These are phyloP conservation scores for Penicillium olsonii DNA, from an alignment of 2,329 filamentous ascomycete genomes.

Conservation along the genomic window DNA sequence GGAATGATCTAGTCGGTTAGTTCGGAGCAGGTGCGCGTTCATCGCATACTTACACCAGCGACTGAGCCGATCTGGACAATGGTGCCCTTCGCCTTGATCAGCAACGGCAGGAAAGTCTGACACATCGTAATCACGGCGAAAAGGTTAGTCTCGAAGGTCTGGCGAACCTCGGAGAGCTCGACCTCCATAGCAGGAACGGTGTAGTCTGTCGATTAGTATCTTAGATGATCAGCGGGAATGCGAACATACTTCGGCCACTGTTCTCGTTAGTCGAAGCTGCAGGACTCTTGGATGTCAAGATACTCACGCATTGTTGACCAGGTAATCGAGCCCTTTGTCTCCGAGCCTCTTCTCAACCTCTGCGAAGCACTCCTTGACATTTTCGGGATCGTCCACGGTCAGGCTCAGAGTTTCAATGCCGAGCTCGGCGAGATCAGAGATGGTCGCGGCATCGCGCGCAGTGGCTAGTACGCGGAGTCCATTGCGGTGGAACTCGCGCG, in stretches of 20 bases:
- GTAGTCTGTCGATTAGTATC: slow-evolving; percentile 47
- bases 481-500: slow-evolving; percentile 56
- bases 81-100: slow-evolving; percentile 49
- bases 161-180: slow-evolving; percentile 49
- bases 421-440: slow-evolving; percentile 51
- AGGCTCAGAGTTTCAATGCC: slow-evolving; percentile 58
- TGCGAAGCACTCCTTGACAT: slow-evolving; percentile 49
- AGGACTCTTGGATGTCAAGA: background rate
- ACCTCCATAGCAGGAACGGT: slow-evolving; percentile 60
- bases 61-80: slow-evolving; percentile 50
- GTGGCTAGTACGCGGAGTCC: slow-evolving; percentile 61
- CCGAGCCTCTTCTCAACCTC: slow-evolving; percentile 50
- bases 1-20: slow-evolving; percentile 37
- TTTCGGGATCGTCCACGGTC: slow-evolving; percentile 54
- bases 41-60: slow-evolving; percentile 34
- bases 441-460: slow-evolving; percentile 52
- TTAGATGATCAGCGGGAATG: no score
- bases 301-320: slow-evolving; percentile 60
- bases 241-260: slow-evolving; percentile 34
- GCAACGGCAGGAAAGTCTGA: slow-evolving; percentile 57
- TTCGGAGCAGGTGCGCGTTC: background rate
- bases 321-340: slow-evolving; percentile 54
- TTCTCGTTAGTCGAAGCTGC: background rate
- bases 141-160: slow-evolving; percentile 57
- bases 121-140: slow-evolving; percentile 61